Conservation (phyloP, 768 basidiomycete species). For the Pisolithus microcarpus region DNA sequence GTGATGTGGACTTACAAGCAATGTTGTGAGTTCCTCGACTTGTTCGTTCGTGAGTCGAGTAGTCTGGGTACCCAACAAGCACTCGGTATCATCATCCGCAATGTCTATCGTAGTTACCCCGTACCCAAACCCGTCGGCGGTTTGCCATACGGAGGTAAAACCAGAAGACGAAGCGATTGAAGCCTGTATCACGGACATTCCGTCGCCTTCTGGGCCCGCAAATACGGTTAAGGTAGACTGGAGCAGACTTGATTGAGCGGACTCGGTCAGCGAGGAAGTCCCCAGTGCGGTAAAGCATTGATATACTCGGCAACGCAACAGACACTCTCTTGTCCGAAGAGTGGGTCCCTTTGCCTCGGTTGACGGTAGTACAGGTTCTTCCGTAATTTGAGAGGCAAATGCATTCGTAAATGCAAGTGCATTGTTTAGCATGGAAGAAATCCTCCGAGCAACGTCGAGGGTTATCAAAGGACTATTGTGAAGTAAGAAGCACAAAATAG, state of each 20-base stretch:
- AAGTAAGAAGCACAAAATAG: constrained; percentile 80
- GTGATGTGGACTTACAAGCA: constrained; percentile 46
- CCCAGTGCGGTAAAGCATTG: constrained; percentile 87
- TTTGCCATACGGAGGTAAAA: constrained; percentile 82
- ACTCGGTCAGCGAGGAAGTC: constrained; percentile 69
- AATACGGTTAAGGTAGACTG: constrained; percentile 78
- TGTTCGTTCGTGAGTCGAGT: constrained; percentile 65
- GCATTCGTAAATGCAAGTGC: constrained; percentile 83
- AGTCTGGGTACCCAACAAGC: constrained; percentile 8
- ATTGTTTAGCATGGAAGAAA: constrained; percentile 82
- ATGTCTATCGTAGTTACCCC: constrained; percentile 73
- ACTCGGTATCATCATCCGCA: constrained; percentile 36
- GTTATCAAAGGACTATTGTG: constrained; percentile 79
- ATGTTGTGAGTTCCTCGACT: constrained; percentile 74
- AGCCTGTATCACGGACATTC: constrained; percentile 81
- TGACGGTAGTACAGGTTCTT: constrained; percentile 51
- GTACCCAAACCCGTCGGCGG: constrained; percentile 84
- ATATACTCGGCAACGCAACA: constrained; percentile 77
- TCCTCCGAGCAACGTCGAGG: constrained; percentile 83
- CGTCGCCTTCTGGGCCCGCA: constrained; percentile 79
- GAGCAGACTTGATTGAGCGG: constrained; percentile 72
- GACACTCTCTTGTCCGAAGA: constrained; percentile 72
- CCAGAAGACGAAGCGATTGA: constrained; percentile 85
- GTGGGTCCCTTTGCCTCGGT: constrained; percentile 39
- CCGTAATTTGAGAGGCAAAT: constrained; percentile 65